phyloP scores from a whole-genome alignment of 2,329 filamentous ascomycete genomes.

The Diaporthe batatas region DNA sequence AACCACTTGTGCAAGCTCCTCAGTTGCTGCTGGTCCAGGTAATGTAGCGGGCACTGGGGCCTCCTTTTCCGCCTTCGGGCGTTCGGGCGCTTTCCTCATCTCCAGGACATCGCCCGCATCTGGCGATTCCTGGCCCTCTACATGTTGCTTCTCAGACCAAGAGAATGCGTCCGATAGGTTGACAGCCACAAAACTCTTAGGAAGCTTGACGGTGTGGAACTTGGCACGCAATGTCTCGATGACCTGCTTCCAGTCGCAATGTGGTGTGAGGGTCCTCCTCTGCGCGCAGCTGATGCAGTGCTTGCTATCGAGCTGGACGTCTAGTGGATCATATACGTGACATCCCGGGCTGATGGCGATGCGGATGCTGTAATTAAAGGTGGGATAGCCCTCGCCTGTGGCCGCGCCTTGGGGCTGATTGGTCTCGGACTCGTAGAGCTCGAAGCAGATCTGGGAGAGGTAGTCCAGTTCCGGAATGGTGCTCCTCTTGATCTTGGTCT shows the following conservation, averaged over 20 bases:
- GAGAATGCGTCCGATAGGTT: constrained; percentile 74
- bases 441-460: constrained; percentile 96
- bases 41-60: constrained; percentile 11
- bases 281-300: constrained; percentile 96
- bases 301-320: constrained; percentile 95
- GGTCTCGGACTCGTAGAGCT: constrained; percentile 95
- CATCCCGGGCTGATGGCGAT: constrained; percentile 97
- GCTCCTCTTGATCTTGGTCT: constrained; percentile 95
- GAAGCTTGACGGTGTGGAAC: constrained; percentile 84
- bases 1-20: constrained; percentile 26
- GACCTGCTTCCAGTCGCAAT: constrained; percentile 96
- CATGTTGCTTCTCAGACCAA: constrained; percentile 67
- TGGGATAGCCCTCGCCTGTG: constrained; percentile 71
- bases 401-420: constrained; percentile 59
- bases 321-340: constrained; percentile 94
- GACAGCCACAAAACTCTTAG: constrained; percentile 75
- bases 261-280: constrained; percentile 88
- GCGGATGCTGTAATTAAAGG: constrained; percentile 94
- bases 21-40: constrained; percentile 27
- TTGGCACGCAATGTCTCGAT: constrained; percentile 95
- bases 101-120: constrained; percentile 53
- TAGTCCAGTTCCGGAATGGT: constrained; percentile 98
- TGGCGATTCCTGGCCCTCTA: constrained; percentile 52
- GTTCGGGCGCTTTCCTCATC: constrained; percentile 54
- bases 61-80: constrained; percentile 22